These are phyloP conservation scores for Zygosaccharomyces sapae DNA, from an alignment of 1,139 yeast species.

Conservation along the genomic window DNA sequence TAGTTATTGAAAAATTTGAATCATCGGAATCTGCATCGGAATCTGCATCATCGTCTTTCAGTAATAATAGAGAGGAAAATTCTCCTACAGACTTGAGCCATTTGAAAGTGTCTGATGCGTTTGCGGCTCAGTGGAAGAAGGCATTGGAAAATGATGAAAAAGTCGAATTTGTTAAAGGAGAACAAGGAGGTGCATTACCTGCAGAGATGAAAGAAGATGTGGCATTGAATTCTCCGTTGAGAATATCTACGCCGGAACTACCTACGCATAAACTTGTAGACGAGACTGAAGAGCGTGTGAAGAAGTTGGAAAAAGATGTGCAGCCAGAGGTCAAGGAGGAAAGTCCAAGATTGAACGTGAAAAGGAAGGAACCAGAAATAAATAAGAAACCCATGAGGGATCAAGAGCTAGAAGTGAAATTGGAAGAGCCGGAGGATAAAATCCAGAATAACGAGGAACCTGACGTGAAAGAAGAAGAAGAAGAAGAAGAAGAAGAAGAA, in stretches of 20 bases:
- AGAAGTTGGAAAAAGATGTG: conserved; percentile 16
- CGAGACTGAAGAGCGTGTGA: conserved; percentile 33
- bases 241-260: conserved; percentile 23
- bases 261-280: conserved; percentile 29
- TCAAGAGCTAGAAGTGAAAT: background rate
- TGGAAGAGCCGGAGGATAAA: too few species aligned
- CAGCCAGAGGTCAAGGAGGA: conserved; percentile 9
- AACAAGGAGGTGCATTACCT: conserved; percentile 27
- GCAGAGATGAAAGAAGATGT: conserved; percentile 3
- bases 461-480: conserved; percentile 6
- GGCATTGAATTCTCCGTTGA: background rate
- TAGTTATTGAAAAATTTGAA: conserved; percentile 25
- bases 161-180: conserved; percentile 3
- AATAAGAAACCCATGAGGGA: conserved; percentile 2
- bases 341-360: background rate
- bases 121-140: conserved; percentile 26
- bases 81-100: conserved; percentile 1
- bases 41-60: conserved; percentile 13
- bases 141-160: conserved; percentile 14
- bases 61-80: conserved; percentile 2
- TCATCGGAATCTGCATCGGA: conserved; percentile 16
- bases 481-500: conserved; percentile 6
- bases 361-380: conserved; percentile 3
- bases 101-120: conserved; percentile 17
- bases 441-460: background rate